A percentile compares a stretch with the other conserved stretches of the same genome.
These are phyloP conservation scores for Rhizophagus clarus DNA, from an alignment of 192 early-diverging fungal genomes.

Conservation along the genomic window DNA sequence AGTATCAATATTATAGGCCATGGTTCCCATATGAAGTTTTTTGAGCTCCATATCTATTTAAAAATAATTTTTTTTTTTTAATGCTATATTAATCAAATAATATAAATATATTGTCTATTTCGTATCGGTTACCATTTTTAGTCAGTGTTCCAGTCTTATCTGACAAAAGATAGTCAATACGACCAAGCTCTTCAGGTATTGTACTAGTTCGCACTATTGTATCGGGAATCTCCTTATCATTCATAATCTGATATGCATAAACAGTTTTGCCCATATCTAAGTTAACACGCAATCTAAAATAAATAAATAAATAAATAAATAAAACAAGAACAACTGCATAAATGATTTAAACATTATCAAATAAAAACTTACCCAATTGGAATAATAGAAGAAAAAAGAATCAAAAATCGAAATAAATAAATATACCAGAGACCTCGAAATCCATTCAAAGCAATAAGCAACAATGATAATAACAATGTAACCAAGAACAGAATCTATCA, in stretches of 20 bases:
- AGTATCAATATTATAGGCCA: slow-evolving; percentile 87
- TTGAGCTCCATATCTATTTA: slow-evolving; percentile 92
- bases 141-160: slow-evolving; percentile 98
- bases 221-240: slow-evolving; percentile 78
- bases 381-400: slow-evolving; percentile 94
- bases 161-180: slow-evolving; percentile 89
- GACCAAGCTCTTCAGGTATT: slow-evolving; percentile 93
- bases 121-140: slow-evolving; percentile 69
- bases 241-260: slow-evolving; percentile 88
- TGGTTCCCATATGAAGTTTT: slow-evolving; percentile 92
- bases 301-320: not conserved
- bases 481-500: slow-evolving; percentile 82
- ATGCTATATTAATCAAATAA: not conserved
- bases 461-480: slow-evolving; percentile 77
- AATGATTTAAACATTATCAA: not conserved
- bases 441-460: slow-evolving; percentile 87
- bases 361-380: slow-evolving; percentile 69
- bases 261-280: slow-evolving; percentile 96
- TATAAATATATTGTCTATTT: not conserved
- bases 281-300: slow-evolving; percentile 79
- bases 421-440: slow-evolving; percentile 92
- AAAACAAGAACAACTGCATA: slow-evolving; percentile 22
- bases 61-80: not conserved
- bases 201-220: slow-evolving; percentile 93
- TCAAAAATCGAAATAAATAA: slow-evolving; percentile 90